Percentiles rank a stretch among this genome's conserved stretches.
Evolutionary conservation across 176 grass and related monocot species (phyloP).

Genomic region (Avena sativa): DNA sequence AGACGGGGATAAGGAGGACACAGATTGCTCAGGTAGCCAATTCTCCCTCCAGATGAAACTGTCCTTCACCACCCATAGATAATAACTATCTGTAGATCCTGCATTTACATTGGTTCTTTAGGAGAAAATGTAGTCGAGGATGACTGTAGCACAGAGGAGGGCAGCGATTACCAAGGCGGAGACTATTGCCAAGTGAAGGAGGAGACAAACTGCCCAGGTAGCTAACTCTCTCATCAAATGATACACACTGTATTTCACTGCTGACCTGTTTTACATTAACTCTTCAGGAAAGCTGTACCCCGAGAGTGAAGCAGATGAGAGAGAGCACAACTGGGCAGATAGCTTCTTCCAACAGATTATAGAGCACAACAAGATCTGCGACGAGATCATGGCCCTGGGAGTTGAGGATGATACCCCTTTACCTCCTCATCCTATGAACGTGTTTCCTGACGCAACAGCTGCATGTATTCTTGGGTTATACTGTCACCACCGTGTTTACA

Average conservation of each 20-base stretch:
- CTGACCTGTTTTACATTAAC: conserved; percentile 10
- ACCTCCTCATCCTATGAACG: not conserved
- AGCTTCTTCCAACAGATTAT: not conserved
- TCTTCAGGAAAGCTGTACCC: not conserved
- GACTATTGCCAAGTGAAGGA: not conserved
- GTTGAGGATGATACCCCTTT: conserved; percentile 10
- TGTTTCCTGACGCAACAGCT: not conserved
- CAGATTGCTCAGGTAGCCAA: not conserved
- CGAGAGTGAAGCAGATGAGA: not conserved
- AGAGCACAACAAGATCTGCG: not conserved
- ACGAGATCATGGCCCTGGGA: not conserved
- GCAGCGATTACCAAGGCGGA: not conserved
- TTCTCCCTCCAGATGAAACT: not conserved
- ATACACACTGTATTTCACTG: not conserved
- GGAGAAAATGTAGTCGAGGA: not conserved
- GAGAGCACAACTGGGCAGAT: not conserved
- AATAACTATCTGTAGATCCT: not conserved
- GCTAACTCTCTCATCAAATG: not conserved
- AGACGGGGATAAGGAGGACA: not conserved
- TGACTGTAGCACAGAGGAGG: not conserved
- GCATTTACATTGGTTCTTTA: not conserved
- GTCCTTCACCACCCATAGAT: not conserved
- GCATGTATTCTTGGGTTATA: not conserved
- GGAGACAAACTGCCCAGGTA: conserved; percentile 24
- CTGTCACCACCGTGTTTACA: conserved; percentile 28